Evolutionary conservation across 306 rosid genomes (phyloP).

Genomic region (Castanea mollissima): DNA sequence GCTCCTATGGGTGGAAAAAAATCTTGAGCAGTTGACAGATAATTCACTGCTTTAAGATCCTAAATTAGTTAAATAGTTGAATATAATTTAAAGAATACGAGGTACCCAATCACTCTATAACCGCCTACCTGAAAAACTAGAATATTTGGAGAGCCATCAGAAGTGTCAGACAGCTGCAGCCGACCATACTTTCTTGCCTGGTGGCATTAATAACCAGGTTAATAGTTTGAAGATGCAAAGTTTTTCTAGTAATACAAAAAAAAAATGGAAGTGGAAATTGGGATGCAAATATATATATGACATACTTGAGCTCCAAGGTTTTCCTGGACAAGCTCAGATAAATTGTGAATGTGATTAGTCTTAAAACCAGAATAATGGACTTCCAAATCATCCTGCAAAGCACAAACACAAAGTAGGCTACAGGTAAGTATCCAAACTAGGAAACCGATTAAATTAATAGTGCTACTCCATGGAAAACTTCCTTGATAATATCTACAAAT

Average conservation of each 20-base stretch:
- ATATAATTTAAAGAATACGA: slow-evolving; percentile 10
- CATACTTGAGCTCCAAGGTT: slow-evolving; percentile 77
- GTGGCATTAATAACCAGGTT: slow-evolving; percentile 17
- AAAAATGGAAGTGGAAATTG: slow-evolving; percentile 4
- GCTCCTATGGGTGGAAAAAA: background rate
- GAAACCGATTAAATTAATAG: slow-evolving; percentile 3
- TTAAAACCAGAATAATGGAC: slow-evolving; percentile 84
- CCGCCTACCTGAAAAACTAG: slow-evolving; percentile 79
- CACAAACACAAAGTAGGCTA: slow-evolving; percentile 19
- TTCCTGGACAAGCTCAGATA: slow-evolving; percentile 81
- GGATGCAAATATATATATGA: slow-evolving; percentile 10
- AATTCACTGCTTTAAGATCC: background rate
- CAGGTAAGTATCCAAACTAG: slow-evolving; percentile 5
- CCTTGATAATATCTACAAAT: no score
- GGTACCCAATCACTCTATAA: background rate
- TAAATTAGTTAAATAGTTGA: background rate
- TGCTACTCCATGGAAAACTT: background rate
- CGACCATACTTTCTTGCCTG: slow-evolving; percentile 60
- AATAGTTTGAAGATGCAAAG: background rate
- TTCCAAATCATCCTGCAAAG: slow-evolving; percentile 65
- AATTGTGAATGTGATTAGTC: slow-evolving; percentile 82
- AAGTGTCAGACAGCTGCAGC: slow-evolving; percentile 72
- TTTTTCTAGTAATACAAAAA: background rate
- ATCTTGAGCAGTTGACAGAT: background rate
- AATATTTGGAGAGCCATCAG: slow-evolving; percentile 65